Conservation (phyloP, 192 early-diverging fungal genomes). For the Coemansia aciculifera region DNA sequence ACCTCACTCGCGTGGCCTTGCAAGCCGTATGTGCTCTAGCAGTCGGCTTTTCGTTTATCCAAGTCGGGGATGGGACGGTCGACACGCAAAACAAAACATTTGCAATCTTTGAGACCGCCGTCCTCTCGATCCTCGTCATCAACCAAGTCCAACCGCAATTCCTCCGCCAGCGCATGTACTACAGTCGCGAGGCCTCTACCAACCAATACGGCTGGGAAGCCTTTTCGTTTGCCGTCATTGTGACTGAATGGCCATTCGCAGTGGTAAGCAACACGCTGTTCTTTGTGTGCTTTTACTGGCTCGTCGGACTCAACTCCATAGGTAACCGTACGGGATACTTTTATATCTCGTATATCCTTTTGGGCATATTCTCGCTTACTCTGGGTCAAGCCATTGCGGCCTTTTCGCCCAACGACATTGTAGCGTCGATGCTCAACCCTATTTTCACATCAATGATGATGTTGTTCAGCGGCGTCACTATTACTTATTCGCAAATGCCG, state of each 20-base stretch:
- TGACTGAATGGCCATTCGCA: conserved; percentile 72
- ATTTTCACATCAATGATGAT: conserved; percentile 66
- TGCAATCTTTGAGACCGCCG: conserved; percentile 68
- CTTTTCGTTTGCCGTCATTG: conserved; percentile 62
- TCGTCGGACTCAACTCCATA: conserved; percentile 59
- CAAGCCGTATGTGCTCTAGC: conserved; percentile 61
- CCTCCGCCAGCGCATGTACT: conserved; percentile 66
- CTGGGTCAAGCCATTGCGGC: conserved; percentile 73
- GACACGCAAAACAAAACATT: conserved; percentile 71
- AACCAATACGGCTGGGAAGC: conserved; percentile 70
- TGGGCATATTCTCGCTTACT: conserved; percentile 66
- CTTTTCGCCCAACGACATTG: conserved; percentile 59
- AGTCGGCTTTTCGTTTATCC: conserved; percentile 75
- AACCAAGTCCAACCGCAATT: conserved; percentile 70
- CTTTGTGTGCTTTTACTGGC: conserved; percentile 78
- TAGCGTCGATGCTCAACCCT: conserved; percentile 66
- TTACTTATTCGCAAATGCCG: conserved; percentile 61
- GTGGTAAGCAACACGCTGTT: conserved; percentile 62
- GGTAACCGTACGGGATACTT: conserved; percentile 61
- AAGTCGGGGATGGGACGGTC: conserved; percentile 54
- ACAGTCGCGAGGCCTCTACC: conserved; percentile 65
- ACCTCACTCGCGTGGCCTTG: conserved; percentile 68
- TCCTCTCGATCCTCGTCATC: conserved; percentile 68
- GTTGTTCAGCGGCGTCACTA: conserved; percentile 73
- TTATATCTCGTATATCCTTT: conserved; percentile 61